These are phyloP conservation scores for Trichoderma polysporum DNA, from an alignment of 2,329 filamentous ascomycete species.

Conservation along the genomic window DNA sequence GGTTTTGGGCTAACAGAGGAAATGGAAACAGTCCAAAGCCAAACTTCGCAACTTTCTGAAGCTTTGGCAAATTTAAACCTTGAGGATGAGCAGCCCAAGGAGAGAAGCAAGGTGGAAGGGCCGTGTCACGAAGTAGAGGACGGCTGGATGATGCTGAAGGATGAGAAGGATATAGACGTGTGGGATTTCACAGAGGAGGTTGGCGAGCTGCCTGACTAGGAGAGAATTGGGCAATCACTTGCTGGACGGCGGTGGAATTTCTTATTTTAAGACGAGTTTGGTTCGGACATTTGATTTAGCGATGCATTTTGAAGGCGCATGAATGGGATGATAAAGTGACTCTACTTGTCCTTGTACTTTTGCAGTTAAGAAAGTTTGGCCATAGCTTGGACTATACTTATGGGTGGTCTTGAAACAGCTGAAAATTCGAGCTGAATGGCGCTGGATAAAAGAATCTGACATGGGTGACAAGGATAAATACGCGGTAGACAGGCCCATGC, in stretches of 20 bases:
- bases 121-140: neutral
- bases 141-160: slow-evolving; percentile 1
- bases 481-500: neutral
- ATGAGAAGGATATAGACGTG: neutral
- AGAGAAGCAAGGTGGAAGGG: neutral
- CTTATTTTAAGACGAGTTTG: neutral
- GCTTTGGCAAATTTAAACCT: neutral
- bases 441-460: neutral
- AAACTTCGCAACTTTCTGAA: too few relatives aligned
- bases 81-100: neutral
- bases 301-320: neutral
- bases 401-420: neutral
- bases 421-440: neutral
- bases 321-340: neutral
- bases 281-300: neutral
- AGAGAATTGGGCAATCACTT: neutral
- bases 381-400: neutral
- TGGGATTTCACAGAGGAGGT: neutral
- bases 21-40: too few relatives aligned
- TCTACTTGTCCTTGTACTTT: neutral
- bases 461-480: neutral
- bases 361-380: neutral
- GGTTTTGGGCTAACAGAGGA: too few relatives aligned
- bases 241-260: neutral
- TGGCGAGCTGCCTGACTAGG: neutral